Percentiles rank a stretch among this genome's conserved stretches.
phyloP scores from a whole-genome alignment of 257 asterid species.

The Fraxinus anomala region DNA sequence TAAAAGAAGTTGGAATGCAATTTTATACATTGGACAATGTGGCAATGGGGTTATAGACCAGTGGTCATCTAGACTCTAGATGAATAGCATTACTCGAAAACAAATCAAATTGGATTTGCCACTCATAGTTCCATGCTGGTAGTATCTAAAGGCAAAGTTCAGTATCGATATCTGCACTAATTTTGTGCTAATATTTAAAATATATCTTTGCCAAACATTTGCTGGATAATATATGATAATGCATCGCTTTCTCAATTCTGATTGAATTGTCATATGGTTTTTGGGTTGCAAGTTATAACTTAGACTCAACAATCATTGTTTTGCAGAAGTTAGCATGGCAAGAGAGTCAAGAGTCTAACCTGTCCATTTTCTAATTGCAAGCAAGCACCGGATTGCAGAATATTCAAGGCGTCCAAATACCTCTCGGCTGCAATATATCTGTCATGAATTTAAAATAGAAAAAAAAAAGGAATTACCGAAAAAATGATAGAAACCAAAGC shows the following conservation, averaged over 20 bases:
- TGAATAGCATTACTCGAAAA: not conserved
- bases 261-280: constrained; percentile 3
- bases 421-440: constrained; percentile 71
- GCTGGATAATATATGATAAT: constrained; percentile 12
- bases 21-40: too few relatives aligned
- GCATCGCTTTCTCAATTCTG: not conserved
- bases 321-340: not conserved
- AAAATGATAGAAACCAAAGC: not conserved
- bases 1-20: too few relatives aligned
- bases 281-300: not conserved
- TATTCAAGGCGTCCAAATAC: constrained; percentile 73
- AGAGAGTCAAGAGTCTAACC: constrained; percentile 39
- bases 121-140: constrained; percentile 6
- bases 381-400: constrained; percentile 94
- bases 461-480: not conserved
- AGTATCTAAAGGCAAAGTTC: not conserved
- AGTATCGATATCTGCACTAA: not conserved
- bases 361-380: constrained; percentile 78
- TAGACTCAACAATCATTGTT: constrained; percentile 4
- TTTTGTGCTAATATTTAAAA: constrained; percentile 4
- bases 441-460: constrained; percentile 19
- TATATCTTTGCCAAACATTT: constrained; percentile 8
- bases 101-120: constrained; percentile 17
- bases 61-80: too few relatives aligned
- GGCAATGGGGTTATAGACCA: too few relatives aligned